Percentiles rank a stretch among this genome's conserved stretches.
These are phyloP conservation scores for thale cress (Arabidopsis thaliana) DNA, from an alignment of 345 rosid species.

Conservation along the genomic window DNA sequence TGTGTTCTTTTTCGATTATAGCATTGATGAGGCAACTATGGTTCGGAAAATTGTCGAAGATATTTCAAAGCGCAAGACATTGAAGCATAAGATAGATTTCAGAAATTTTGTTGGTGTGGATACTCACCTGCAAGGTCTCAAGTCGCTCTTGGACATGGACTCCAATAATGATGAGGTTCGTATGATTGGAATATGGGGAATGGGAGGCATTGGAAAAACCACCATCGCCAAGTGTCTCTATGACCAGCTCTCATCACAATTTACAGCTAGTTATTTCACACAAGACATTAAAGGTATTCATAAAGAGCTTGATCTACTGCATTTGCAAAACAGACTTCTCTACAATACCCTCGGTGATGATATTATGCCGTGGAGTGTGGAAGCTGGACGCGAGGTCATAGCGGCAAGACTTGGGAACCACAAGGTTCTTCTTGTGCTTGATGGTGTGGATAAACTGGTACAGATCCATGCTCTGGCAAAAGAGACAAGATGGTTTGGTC, in stretches of 20 bases:
- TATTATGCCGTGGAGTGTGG: neutral
- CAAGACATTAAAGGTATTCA: neutral
- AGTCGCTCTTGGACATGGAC: neutral
- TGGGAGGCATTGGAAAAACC: constrained; percentile 9
- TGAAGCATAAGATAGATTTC: neutral
- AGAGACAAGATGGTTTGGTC: constrained; percentile 29
- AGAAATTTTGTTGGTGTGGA: constrained; percentile 8
- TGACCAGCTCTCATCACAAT: neutral
- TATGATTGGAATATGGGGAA: constrained; percentile 8
- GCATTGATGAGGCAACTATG: constrained; percentile 35
- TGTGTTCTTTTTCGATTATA: neutral
- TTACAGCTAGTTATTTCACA: neutral
- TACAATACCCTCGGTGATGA: neutral
- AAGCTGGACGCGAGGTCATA: neutral
- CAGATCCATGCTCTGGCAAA: constrained; percentile 14
- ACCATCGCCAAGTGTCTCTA: neutral
- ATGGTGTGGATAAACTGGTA: neutral
- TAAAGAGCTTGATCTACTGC: neutral
- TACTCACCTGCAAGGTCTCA: constrained; percentile 5
- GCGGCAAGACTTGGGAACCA: neutral
- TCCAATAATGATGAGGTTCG: neutral
- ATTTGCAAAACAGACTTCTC: neutral
- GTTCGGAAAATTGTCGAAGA: constrained; percentile 3
- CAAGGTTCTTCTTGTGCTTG: constrained; percentile 31
- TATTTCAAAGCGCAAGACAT: constrained; percentile 12